Evolutionary conservation across 306 rosid genomes (phyloP), one percentile per base, ranked within the genome.

Genomic region (Cucurbita moschata): DNA sequence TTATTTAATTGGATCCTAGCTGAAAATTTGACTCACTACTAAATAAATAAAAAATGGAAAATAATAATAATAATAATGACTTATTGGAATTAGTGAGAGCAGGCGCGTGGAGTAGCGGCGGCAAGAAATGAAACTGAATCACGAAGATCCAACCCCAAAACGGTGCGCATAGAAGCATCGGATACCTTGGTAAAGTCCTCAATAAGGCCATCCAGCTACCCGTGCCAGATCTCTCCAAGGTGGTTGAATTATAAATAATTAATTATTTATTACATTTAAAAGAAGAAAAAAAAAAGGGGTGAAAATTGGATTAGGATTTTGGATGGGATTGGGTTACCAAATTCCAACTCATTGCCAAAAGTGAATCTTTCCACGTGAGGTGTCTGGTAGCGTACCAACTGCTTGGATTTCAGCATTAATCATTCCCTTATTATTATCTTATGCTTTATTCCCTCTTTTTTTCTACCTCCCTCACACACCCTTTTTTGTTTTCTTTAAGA

Each of bases 331-430:
- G 74, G 73, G 74, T 70, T 70, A 70, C 74, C 74, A 70, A 70
- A 70, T 70, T 50, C 44, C 60, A 69, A 69, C 58, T 69, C 55
- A 49, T 46, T 13, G 42, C 13, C 7, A 69, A 49, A 49, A 51
- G 74, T 70, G 74, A 70, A 70, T 70, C 60, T 70, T 70, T 70
- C 47, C 74, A 70, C 74, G 74, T 70, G 74, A 70, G 74, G 46
- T 70, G 74, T 70, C 74, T 51, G 74, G 74, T 70, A 70, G 74
- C 74, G 60, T 50, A 70, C 74, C 74, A 70, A 70, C 74, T 50
- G 60, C 74, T 70, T 70, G 74, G 74, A 70, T 70, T 70, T 70
- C 74, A 70, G 60, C 60, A 70, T 70, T 70, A 70, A 70, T 70
- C 74, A 52, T 52, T 40, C 59, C 30, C 59, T 70, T 70, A 70